phyloP scores from a whole-genome alignment of 306 rosid genomes.

The Vigna mungo region DNA sequence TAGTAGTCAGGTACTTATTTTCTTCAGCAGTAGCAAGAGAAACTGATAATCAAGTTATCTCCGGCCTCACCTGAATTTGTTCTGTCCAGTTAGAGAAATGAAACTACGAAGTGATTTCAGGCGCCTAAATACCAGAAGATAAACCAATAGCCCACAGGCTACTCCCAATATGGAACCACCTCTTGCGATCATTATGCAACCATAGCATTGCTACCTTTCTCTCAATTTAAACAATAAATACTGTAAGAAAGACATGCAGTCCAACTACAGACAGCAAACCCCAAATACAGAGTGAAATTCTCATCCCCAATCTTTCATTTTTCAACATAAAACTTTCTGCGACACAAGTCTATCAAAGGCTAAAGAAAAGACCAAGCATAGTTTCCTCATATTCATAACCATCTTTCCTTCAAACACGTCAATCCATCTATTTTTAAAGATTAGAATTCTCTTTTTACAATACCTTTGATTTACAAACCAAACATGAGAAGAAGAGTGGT shows the following conservation, averaged over 20 bases:
- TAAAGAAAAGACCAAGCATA: slow-evolving; percentile 10
- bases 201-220: slow-evolving; percentile 6
- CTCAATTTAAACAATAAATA: background rate
- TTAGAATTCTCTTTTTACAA: background rate
- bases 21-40: background rate
- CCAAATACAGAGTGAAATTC: background rate
- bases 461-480: background rate
- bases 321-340: background rate
- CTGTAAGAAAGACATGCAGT: background rate
- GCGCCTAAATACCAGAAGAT: background rate
- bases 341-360: slow-evolving; percentile 4
- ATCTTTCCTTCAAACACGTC: background rate
- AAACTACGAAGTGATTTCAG: background rate
- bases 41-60: background rate
- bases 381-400: slow-evolving; percentile 18
- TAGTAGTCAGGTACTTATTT: slow-evolving; percentile 2
- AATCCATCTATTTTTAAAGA: slow-evolving; percentile 8
- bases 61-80: background rate
- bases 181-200: background rate
- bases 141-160: background rate
- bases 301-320: background rate
- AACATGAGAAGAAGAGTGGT: background rate
- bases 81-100: background rate
- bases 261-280: background rate
- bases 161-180: slow-evolving; percentile 7